These are phyloP conservation scores for Diaporthe longicolla DNA, from an alignment of 2,329 filamentous ascomycete species.

Conservation along the genomic window DNA sequence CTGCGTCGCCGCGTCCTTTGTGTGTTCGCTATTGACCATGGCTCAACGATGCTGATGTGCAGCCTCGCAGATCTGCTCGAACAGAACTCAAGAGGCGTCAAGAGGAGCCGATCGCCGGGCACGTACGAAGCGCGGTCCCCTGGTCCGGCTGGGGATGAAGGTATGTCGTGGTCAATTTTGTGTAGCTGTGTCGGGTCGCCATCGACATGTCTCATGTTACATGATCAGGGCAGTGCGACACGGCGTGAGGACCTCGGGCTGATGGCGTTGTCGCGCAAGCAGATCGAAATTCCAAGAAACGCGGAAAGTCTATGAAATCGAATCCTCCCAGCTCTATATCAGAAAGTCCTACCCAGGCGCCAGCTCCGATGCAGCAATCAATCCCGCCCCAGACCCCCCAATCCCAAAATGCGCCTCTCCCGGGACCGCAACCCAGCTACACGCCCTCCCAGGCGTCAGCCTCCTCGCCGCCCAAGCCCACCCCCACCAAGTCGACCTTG, in stretches of 20 bases:
- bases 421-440: slow-evolving; percentile 52
- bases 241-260: slow-evolving; percentile 50
- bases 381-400: slow-evolving; percentile 49
- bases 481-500: slow-evolving; percentile 85
- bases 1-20: slow-evolving; percentile 36
- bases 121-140: slow-evolving; percentile 67
- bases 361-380: slow-evolving; percentile 60
- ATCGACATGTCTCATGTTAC: slow-evolving; percentile 50
- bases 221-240: slow-evolving; percentile 51
- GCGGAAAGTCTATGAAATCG: slow-evolving; percentile 74
- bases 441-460: slow-evolving; percentile 64
- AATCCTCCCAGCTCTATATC: slow-evolving; percentile 65
- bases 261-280: slow-evolving; percentile 53
- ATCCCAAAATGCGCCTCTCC: slow-evolving; percentile 45
- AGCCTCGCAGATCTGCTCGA: slow-evolving; percentile 62
- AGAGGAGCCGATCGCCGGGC: slow-evolving; percentile 84
- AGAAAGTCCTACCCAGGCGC: slow-evolving; percentile 70
- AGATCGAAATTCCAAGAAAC: slow-evolving; percentile 68
- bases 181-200: slow-evolving; percentile 54
- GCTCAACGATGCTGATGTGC: slow-evolving; percentile 49
- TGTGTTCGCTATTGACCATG: slow-evolving; percentile 27
- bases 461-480: slow-evolving; percentile 79
- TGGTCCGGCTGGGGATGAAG: slow-evolving; percentile 77
- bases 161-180: slow-evolving; percentile 71
- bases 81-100: slow-evolving; percentile 76